A percentile compares a stretch with the other conserved stretches of the same genome.
phyloP scores from a whole-genome alignment of 2,329 filamentous ascomycete genomes.

The Aspergillus japonicus region DNA sequence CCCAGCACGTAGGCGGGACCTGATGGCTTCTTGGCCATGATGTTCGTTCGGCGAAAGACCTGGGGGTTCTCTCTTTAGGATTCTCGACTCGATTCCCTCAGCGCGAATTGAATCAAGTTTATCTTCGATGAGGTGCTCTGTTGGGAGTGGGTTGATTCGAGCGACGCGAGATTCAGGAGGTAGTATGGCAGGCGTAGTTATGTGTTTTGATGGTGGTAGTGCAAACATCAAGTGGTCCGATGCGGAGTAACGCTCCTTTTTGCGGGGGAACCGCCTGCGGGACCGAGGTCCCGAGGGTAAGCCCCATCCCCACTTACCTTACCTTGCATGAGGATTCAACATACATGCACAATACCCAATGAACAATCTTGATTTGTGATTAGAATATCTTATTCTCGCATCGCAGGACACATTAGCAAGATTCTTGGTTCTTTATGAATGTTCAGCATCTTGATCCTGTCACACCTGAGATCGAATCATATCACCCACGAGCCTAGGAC shows the following conservation, averaged over 20 bases:
- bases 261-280: slow-evolving; percentile 26
- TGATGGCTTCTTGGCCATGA: slow-evolving; percentile 52
- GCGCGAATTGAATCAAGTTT: neutral
- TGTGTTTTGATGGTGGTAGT: neutral
- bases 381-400: too few relatives aligned
- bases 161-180: neutral
- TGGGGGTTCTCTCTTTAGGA: slow-evolving; percentile 20
- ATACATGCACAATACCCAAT: neutral
- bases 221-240: slow-evolving; percentile 3
- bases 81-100: neutral
- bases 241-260: slow-evolving; percentile 7
- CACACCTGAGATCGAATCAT: neutral
- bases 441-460: neutral
- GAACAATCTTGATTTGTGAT: neutral
- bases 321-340: neutral
- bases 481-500: neutral
- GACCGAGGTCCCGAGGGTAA: slow-evolving; percentile 38
- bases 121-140: slow-evolving; percentile 2
- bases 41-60: slow-evolving; percentile 20
- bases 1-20: slow-evolving; percentile 80
- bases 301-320: slow-evolving; percentile 3
- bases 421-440: neutral
- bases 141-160: neutral
- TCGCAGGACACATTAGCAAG: too few relatives aligned
- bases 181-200: neutral